A percentile compares a stretch with the other conserved stretches of the same genome.
These are phyloP conservation scores for Dactylellina sp. DNA, from an alignment of 2,329 filamentous ascomycete species.

Conservation along the genomic window DNA sequence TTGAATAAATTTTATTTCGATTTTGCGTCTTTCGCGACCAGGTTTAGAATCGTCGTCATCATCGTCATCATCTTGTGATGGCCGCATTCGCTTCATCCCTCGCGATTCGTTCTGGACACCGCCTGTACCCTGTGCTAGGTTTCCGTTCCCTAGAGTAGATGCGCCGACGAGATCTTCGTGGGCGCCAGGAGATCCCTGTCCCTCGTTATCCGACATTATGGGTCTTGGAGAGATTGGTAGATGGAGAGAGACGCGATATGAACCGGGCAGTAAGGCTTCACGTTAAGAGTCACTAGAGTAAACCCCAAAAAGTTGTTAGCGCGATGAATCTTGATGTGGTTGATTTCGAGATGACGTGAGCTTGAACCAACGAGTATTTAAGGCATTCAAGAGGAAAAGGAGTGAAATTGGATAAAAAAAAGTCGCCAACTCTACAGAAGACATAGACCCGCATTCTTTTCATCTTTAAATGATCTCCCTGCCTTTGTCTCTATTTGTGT, in stretches of 20 bases:
- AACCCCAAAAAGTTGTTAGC: slow-evolving; percentile 7
- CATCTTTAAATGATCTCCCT: too few species aligned
- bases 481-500: too few species aligned
- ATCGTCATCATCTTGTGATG: slow-evolving; percentile 87
- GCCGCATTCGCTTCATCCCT: slow-evolving; percentile 88
- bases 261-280: neutral
- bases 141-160: slow-evolving; percentile 78
- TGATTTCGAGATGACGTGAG: neutral
- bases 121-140: slow-evolving; percentile 58
- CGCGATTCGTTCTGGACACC: slow-evolving; percentile 73
- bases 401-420: too few species aligned
- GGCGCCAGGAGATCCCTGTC: slow-evolving; percentile 67
- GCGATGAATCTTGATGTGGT: slow-evolving; percentile 3
- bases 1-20: slow-evolving; percentile 99
- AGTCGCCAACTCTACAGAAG: too few species aligned
- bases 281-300: neutral
- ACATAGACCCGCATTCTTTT: too few species aligned
- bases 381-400: neutral
- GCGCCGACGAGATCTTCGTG: slow-evolving; percentile 66
- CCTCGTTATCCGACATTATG: slow-evolving; percentile 67
- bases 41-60: slow-evolving; percentile 98
- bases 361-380: neutral
- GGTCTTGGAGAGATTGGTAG: neutral
- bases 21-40: slow-evolving; percentile 97
- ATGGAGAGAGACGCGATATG: neutral